Evolutionary conservation across 2,329 filamentous ascomycete genomes (phyloP).

Genomic region (Fusarium neocosmosporiellum): DNA sequence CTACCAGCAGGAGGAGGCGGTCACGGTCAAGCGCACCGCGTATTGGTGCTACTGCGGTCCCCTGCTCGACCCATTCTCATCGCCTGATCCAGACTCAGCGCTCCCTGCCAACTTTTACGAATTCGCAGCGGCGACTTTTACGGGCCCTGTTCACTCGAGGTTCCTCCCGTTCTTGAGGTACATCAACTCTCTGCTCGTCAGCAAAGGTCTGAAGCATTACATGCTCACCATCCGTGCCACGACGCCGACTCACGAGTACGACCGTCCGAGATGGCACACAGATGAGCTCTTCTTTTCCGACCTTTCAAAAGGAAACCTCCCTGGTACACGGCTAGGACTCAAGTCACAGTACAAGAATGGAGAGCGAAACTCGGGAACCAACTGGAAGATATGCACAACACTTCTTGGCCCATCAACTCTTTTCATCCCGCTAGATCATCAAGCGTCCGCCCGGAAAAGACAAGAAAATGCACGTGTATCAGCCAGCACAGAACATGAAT

Average conservation of each 20-base stretch:
- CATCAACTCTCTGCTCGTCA: slow-evolving; percentile 50
- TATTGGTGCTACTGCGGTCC: slow-evolving; percentile 60
- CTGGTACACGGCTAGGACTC: slow-evolving; percentile 15
- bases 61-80: slow-evolving; percentile 42
- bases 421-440: slow-evolving; percentile 52
- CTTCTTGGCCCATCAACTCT: slow-evolving; percentile 59
- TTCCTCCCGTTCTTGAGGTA: slow-evolving; percentile 56
- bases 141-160: slow-evolving; percentile 46
- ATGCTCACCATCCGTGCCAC: slow-evolving; percentile 62
- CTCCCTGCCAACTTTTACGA: slow-evolving; percentile 53
- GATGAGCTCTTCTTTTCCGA: slow-evolving; percentile 59
- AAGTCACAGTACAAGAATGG: not conserved
- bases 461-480: slow-evolving; percentile 46
- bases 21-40: slow-evolving; percentile 44
- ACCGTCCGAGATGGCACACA: slow-evolving; percentile 60
- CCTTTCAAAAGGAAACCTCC: slow-evolving; percentile 22
- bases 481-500: slow-evolving; percentile 51
- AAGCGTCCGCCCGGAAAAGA: slow-evolving; percentile 46
- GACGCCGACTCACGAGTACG: slow-evolving; percentile 55
- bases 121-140: slow-evolving; percentile 51
- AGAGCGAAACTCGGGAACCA: slow-evolving; percentile 37
- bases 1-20: not conserved
- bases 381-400: slow-evolving; percentile 62
- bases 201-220: slow-evolving; percentile 53
- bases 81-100: not conserved